These are phyloP conservation scores for Suillus fuscotomentosus DNA, from an alignment of 768 basidiomycete genomes.

Conservation along the genomic window DNA sequence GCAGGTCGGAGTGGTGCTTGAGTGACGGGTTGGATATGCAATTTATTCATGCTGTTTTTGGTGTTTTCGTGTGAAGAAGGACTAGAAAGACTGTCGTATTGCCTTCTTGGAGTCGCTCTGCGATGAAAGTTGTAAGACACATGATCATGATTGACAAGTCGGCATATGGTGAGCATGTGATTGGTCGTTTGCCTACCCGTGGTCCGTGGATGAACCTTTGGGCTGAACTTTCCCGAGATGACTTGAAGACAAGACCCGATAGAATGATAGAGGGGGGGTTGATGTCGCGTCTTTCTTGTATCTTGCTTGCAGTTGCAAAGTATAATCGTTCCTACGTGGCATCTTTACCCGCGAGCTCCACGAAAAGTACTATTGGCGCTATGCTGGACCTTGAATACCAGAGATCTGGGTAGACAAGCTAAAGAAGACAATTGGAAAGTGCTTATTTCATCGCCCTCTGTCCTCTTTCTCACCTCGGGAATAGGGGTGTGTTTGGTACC, in stretches of 20 bases:
- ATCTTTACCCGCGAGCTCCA: background rate
- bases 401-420: background rate
- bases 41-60: background rate
- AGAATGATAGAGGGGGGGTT: background rate
- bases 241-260: background rate
- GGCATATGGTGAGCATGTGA: background rate
- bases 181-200: constrained; percentile 10
- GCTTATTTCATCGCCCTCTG: background rate
- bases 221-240: background rate
- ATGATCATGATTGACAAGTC: background rate
- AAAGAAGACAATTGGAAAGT: background rate
- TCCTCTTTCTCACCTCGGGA: background rate
- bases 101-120: background rate
- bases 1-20: constrained; percentile 67
- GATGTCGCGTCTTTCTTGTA: background rate
- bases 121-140: background rate
- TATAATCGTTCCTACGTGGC: background rate
- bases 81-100: background rate
- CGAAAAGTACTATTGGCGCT: no score
- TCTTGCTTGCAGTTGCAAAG: background rate
- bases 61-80: background rate
- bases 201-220: background rate
- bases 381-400: background rate
- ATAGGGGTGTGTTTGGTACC: background rate
- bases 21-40: background rate